phyloP scores from a whole-genome alignment of 257 asterid species.

The Coffea canephora region DNA sequence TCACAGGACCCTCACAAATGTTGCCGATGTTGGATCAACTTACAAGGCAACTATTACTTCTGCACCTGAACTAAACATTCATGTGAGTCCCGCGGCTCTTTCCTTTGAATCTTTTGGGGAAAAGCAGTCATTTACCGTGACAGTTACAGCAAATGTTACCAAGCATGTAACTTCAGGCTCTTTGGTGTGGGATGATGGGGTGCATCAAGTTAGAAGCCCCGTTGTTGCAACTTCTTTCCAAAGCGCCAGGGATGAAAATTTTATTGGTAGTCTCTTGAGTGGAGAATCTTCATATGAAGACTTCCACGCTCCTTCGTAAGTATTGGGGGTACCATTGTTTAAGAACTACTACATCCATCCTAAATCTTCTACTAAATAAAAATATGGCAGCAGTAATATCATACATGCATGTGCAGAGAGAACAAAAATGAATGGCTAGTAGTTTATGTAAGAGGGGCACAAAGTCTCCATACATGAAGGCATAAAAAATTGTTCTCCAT shows the following conservation, averaged over 20 bases:
- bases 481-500: too few species aligned
- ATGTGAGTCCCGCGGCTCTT: constrained; percentile 37
- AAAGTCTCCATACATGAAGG: too few species aligned
- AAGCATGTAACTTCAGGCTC: constrained; percentile 31
- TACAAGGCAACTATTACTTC: constrained; percentile 35
- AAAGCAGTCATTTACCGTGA: constrained; percentile 33
- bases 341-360: too few species aligned
- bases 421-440: too few species aligned
- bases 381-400: too few species aligned
- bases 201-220: constrained; percentile 56
- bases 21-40: constrained; percentile 50
- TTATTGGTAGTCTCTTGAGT: neutral
- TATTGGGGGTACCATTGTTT: too few species aligned
- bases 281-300: neutral
- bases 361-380: too few species aligned
- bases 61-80: constrained; percentile 27
- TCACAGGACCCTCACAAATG: constrained; percentile 54
- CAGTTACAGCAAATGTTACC: constrained; percentile 26
- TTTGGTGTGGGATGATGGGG: constrained; percentile 59
- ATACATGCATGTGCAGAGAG: too few species aligned
- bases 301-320: too few species aligned
- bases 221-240: constrained; percentile 34
- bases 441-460: too few species aligned
- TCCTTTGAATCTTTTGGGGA: constrained; percentile 42
- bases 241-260: too few species aligned